Base-by-base conservation (phyloP, 2,329 filamentous ascomycete genomes). In the Harringtonia aguacate region DNA sequence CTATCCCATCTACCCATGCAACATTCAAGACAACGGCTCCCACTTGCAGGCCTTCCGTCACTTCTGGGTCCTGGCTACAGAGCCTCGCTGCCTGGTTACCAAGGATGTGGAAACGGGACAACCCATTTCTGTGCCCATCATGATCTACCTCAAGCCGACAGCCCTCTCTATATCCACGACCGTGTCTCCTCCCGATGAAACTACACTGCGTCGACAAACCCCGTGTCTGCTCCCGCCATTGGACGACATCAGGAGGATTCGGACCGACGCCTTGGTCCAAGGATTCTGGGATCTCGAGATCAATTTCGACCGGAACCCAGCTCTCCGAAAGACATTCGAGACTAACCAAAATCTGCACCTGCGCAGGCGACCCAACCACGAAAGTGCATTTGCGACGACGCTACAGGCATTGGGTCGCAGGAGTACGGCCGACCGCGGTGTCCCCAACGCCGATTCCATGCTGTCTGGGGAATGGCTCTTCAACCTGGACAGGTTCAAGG, bases 1-100 rank as follows among this genome's bases (percentile, higher is more conserved):
- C 61, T 98, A 98, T 57, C 92, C 92, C 0, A 73, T 95, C 18
- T 95, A 94, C 59, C 92, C 92, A 0, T 83, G 78, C 10, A 83
- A 79, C 27, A 86, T 97, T 2, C 84, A 94, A 55, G 92, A 98
- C 64, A 97, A 97, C 58, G 84, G 86, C 51, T 88, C 87, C 12
- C 92, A 98, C 56, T 72, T 98, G 7, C 92, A 98, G 66, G 92
- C 94, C 4, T 92, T 98, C 66, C 80, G 94, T 6, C 90, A 98
- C 62, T 85, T 98, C 57, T 98, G 92, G 92, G 90, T 95, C 12
- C 72, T 98, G 4, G 92, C 92, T 2, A 83, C 86, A 0, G 92
- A 98, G 56, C 79, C 87, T 10, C 78, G 94, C 41, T 97, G 90
- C 58, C 74, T 98, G 0, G 78, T 98, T 1, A 77, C 86, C 17